These are phyloP conservation scores for Hsuehochloa calcarea DNA, from an alignment of 176 grass and related monocot species.

Conservation along the genomic window DNA sequence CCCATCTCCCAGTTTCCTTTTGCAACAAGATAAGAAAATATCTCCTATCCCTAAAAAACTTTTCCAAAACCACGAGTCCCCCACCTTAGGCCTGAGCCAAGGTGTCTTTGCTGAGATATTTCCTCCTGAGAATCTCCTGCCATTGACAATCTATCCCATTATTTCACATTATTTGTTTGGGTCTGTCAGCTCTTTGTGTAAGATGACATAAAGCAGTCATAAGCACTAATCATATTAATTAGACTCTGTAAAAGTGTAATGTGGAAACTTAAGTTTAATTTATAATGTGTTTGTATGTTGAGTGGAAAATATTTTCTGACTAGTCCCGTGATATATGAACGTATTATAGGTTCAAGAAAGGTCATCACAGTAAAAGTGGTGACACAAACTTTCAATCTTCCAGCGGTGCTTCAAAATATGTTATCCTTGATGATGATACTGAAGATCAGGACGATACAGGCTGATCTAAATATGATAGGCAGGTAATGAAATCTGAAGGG, in stretches of 20 bases:
- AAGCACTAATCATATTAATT: not conserved
- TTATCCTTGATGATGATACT: slow-evolving; percentile 76
- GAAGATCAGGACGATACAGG: slow-evolving; percentile 47
- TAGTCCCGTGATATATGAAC: slow-evolving; percentile 41
- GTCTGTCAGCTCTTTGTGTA: not conserved
- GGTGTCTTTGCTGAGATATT: no score
- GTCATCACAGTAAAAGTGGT: slow-evolving; percentile 37
- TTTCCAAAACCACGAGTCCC: no score
- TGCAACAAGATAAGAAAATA: no score
- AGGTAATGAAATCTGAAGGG: slow-evolving; percentile 6
- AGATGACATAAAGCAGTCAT: not conserved
- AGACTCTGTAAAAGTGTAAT: not conserved
- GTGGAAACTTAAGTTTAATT: not conserved
- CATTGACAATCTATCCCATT: not conserved
- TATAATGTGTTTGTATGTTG: not conserved
- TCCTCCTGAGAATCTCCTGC: no score
- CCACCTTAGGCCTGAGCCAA: no score
- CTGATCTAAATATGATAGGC: slow-evolving; percentile 43
- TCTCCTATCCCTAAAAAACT: no score
- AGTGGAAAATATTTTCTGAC: slow-evolving; percentile 21
- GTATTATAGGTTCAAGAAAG: slow-evolving; percentile 77
- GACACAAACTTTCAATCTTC: slow-evolving; percentile 36
- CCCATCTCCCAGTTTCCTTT: no score
- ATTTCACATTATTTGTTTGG: not conserved
- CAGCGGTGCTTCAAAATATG: slow-evolving; percentile 68